A percentile compares a stretch with the other conserved stretches of the same genome.
Evolutionary conservation across 176 grass and related monocot species (phyloP).

Genomic region (Lolium perenne): DNA sequence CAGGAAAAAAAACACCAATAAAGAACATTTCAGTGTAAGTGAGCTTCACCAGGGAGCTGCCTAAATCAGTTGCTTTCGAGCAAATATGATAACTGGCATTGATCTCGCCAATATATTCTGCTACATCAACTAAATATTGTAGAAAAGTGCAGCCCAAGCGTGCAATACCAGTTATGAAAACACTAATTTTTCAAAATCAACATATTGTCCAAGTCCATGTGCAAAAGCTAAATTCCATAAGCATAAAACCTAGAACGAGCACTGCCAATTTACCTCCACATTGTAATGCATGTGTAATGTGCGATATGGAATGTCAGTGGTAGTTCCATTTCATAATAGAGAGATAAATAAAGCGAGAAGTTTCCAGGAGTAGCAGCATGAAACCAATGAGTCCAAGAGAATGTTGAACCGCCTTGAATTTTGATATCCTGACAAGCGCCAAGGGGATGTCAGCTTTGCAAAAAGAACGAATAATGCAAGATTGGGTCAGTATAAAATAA

Average conservation of each 20-base stretch:
- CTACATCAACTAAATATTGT: too few relatives aligned
- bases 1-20: background rate
- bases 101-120: background rate
- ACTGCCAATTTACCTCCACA: constrained; percentile 64
- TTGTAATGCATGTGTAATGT: constrained; percentile 83
- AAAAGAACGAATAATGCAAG: background rate
- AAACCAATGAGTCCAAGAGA: constrained; percentile 98
- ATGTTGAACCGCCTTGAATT: constrained; percentile 68
- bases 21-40: background rate
- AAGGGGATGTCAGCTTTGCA: constrained; percentile 39
- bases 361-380: constrained; percentile 80
- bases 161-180: constrained; percentile 27
- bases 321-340: constrained; percentile 96
- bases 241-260: constrained; percentile 1
- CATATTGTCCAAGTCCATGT: too few relatives aligned
- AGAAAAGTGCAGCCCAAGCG: background rate
- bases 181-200: background rate
- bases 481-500: constrained; percentile 22
- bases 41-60: background rate
- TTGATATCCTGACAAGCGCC: constrained; percentile 61
- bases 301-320: constrained; percentile 81
- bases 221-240: constrained; percentile 15
- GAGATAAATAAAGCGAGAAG: constrained; percentile 76
- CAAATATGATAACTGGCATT: background rate
- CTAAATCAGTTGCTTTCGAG: constrained; percentile 9